Base-by-base conservation (phyloP, 1,139 yeast genomes). In the Groenewaldozyma auringiensis region DNA sequence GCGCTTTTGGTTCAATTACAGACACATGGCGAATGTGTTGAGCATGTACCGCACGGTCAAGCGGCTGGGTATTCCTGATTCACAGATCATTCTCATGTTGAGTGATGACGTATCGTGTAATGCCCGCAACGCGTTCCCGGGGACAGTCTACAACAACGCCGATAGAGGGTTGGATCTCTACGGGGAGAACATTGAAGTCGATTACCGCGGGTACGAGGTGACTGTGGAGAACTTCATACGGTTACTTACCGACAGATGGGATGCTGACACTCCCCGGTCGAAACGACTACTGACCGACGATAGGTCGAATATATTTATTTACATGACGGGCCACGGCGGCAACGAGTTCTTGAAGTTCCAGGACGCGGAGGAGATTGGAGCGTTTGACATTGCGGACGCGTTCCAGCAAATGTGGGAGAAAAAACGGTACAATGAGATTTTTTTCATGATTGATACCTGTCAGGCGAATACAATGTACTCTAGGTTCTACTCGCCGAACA, bases 311-410 rank as follows among this genome's bases (percentile, higher is more conserved):
- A 87, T 92, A 43, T 86, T 92, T 64, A 84, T 92, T 35, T 92
- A 94, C 64, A 75, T 92, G 80, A 94, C 98, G 0, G 99, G 99
- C 14, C 99, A 92, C 65, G 99, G 99, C 14, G 99, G 99, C 45
- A 88, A 89, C 59, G 97, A 92, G 65, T 92, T 92, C 64, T 75
- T 94, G 57, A 92, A 92, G 66, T 92, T 92, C 65, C 99, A 92
- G 66, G 99, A 92, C 62, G 96, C 98, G 2, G 98, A 94, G 64
- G 98, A 92, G 62, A 88, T 92, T 48, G 89, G 96, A 1, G 83
- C 96, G 13, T 83, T 86, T 67, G 99, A 92, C 65, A 77, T 92
- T 53, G 98, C 98, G 0, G 96, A 92, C 66, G 97, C 98, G 1
- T 87, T 92, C 68, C 95, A 79, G 43, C 97, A 94, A 64, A 92